phyloP scores from a whole-genome alignment of 2,329 filamentous ascomycete genomes.

The Ophiostoma piceae region DNA sequence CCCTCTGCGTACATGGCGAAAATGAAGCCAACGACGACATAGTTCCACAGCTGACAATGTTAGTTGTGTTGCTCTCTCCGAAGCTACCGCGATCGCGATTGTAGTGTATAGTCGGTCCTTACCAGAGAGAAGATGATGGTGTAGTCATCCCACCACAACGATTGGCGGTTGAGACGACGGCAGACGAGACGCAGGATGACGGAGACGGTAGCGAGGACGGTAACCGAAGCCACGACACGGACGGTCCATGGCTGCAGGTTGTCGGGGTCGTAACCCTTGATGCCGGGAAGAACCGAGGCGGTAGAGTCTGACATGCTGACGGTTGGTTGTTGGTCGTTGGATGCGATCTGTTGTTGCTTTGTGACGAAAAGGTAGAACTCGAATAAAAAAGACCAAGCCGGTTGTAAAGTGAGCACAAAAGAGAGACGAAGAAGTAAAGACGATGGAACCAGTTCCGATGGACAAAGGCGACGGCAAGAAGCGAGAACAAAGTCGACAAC shows the following conservation, averaged over 20 bases:
- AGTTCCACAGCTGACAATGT: background rate
- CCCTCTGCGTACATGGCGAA: constrained; percentile 9
- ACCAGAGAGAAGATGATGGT: constrained; percentile 9
- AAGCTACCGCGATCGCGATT: background rate
- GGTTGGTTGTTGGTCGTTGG: background rate
- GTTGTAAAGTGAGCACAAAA: background rate
- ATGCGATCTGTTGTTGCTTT: background rate
- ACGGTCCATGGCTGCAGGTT: constrained; percentile 13
- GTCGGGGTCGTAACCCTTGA: constrained; percentile 11
- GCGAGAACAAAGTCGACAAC: background rate
- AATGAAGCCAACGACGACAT: constrained; percentile 12
- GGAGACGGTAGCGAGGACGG: background rate
- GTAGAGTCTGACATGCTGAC: background rate
- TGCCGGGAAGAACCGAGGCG: background rate
- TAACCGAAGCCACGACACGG: constrained; percentile 9
- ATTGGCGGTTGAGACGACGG: background rate
- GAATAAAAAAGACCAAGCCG: background rate
- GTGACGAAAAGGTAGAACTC: background rate
- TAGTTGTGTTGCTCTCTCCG: background rate
- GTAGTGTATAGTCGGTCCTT: background rate
- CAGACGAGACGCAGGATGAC: constrained; percentile 4
- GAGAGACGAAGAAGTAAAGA: constrained; percentile 3
- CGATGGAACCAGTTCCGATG: constrained; percentile 3
- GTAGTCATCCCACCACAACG: constrained; percentile 13
- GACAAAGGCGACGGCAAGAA: background rate